Base-by-base conservation (phyloP, 1,139 yeast species). In the Candida albicans region DNA sequence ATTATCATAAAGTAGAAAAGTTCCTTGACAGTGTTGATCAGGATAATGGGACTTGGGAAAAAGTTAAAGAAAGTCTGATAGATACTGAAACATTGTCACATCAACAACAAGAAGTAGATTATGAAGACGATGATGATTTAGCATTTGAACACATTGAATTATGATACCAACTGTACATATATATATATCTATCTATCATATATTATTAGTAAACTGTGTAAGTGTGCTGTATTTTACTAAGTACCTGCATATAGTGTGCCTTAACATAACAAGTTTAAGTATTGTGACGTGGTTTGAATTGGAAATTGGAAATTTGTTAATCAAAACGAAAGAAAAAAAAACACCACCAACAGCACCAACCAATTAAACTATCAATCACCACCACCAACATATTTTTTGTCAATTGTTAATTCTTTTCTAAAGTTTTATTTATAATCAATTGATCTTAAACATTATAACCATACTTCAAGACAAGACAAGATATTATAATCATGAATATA, bases 401-500 rank as follows among this genome's bases (percentile, higher is more conserved):
- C n/a, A 33, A 26, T 18, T 24, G 22, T n/a, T n/a, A n/a, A 18
- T 18, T 18, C 22, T 18, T 18, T 18, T 18, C 5, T 5, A 18
- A 18, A 18, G 5, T 18, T 18, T 4, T 18, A 18, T 18, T 18
- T 18, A 18, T 18, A 18, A 4, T 18, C 22, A 18, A 18, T 18
- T 5, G n/a, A n/a, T n/a, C n/a, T n/a, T n/a, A n/a, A n/a, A n/a
- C n/a, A n/a, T n/a, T n/a, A n/a, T n/a, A n/a, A n/a, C n/a, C n/a
- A n/a, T n/a, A n/a, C n/a, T n/a, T n/a, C n/a, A n/a, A n/a, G n/a
- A n/a, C n/a, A n/a, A n/a, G n/a, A n/a, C n/a, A n/a, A n/a, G n/a
- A n/a, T n/a, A n/a, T n/a, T 33, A 8, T 12, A 44, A 57, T 34
- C 48, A 73, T 71, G 79, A 70, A 81, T 58, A 69, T 79, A 47